Evolutionary conservation across 2,329 filamentous ascomycete species (phyloP).

Genomic region (Orbilia quercus): DNA sequence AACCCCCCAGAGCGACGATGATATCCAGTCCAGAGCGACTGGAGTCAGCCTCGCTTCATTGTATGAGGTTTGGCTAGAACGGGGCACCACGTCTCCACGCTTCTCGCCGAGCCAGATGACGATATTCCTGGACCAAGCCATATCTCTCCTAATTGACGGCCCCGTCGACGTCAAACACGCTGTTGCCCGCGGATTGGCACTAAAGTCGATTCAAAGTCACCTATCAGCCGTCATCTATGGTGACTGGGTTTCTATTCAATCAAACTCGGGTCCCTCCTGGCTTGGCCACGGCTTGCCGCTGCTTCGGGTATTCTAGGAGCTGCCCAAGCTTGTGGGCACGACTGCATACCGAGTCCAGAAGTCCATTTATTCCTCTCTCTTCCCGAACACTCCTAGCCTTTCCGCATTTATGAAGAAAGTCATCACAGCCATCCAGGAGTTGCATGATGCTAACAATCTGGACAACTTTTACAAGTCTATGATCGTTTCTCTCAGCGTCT

Average conservation of each 20-base stretch:
- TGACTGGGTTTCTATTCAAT: constrained; percentile 19
- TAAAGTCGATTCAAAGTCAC: neutral
- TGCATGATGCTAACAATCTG: constrained; percentile 10
- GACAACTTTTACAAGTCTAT: constrained; percentile 7
- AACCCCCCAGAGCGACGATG: neutral
- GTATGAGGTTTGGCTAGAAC: neutral
- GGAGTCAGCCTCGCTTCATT: neutral
- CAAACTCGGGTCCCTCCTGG: constrained; percentile 14
- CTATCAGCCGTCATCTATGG: constrained; percentile 3
- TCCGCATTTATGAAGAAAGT: constrained; percentile 10
- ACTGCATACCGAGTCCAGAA: constrained; percentile 4
- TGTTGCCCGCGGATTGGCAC: neutral
- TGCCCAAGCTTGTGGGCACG: constrained; percentile 11
- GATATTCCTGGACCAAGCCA: constrained; percentile 6
- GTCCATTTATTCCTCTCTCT: constrained; percentile 5
- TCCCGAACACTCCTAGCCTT: neutral
- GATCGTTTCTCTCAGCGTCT: constrained; percentile 3
- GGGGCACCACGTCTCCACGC: neutral
- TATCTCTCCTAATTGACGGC: constrained; percentile 4
- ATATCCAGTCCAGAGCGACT: neutral
- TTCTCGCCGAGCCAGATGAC: constrained; percentile 12
- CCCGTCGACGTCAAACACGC: constrained; percentile 11
- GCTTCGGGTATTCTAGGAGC: constrained; percentile 14
- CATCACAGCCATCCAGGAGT: neutral
- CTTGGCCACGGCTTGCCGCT: constrained; percentile 15